Conservation (phyloP, 2,329 filamentous ascomycete genomes). For the Plenodomus lindquistii region DNA sequence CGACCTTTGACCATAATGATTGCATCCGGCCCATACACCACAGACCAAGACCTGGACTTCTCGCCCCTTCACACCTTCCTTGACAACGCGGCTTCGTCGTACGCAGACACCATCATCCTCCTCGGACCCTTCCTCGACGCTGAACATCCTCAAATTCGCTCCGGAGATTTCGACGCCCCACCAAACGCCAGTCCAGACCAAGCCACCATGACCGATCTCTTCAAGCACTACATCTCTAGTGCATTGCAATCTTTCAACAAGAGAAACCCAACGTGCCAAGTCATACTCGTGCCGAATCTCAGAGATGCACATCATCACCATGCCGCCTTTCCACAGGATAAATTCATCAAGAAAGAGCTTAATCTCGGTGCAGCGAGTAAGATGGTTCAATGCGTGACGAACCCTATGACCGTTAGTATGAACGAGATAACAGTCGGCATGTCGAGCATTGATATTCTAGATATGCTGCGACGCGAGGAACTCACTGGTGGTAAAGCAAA, state of each 20-base stretch:
- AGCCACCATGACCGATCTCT: slow-evolving; percentile 79
- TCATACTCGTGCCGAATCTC: slow-evolving; percentile 80
- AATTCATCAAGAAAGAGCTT: slow-evolving; percentile 69
- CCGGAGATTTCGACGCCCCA: slow-evolving; percentile 52
- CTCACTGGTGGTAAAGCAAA: slow-evolving; percentile 59
- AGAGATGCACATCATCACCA: slow-evolving; percentile 82
- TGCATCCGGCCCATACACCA: slow-evolving; percentile 86
- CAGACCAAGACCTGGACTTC: slow-evolving; percentile 89
- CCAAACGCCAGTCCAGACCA: slow-evolving; percentile 63
- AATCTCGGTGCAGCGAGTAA: slow-evolving; percentile 67
- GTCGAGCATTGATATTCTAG: slow-evolving; percentile 81
- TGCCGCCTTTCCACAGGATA: slow-evolving; percentile 83
- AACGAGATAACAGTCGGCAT: slow-evolving; percentile 86
- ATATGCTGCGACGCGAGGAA: slow-evolving; percentile 79
- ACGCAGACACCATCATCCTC: slow-evolving; percentile 78
- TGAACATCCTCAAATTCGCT: slow-evolving; percentile 84
- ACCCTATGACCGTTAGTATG: slow-evolving; percentile 84
- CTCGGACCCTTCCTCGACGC: slow-evolving; percentile 87
- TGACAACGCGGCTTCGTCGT: slow-evolving; percentile 71
- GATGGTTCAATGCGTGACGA: slow-evolving; percentile 76
- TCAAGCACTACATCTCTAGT: slow-evolving; percentile 76
- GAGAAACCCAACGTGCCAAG: slow-evolving; percentile 75
- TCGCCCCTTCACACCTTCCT: slow-evolving; percentile 84
- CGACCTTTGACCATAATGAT: slow-evolving; percentile 76
- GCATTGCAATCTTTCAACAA: slow-evolving; percentile 71